Conservation (phyloP, 2,329 filamentous ascomycete genomes). For the Grosmannia huntii region DNA sequence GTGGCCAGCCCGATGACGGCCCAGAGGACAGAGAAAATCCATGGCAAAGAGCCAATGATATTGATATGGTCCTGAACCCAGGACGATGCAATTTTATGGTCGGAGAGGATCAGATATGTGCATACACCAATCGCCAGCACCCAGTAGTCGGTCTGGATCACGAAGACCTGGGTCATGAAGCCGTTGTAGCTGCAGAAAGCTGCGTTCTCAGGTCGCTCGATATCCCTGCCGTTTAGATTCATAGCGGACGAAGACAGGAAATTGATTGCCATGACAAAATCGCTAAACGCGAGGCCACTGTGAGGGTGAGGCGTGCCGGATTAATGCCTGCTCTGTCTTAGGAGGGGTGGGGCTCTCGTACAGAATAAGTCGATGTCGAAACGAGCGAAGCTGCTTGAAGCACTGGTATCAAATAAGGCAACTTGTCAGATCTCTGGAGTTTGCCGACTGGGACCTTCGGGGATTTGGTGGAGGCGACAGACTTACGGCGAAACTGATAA, state of each 20-base stretch:
- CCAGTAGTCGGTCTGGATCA: slow-evolving; percentile 1
- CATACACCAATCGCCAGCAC: background rate
- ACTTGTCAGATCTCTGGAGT: background rate
- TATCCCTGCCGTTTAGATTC: background rate
- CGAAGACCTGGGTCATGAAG: background rate
- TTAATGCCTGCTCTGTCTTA: background rate
- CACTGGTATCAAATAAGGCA: background rate
- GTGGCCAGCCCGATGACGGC: background rate
- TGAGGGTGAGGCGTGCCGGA: too few relatives aligned
- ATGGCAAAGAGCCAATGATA: background rate
- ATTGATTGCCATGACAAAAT: background rate
- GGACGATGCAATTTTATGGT: background rate
- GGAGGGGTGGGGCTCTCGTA: background rate
- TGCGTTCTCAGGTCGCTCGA: background rate
- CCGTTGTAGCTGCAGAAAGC: background rate
- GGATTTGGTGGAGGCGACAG: too few relatives aligned
- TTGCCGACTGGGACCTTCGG: background rate
- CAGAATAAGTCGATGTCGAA: background rate
- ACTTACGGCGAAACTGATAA: background rate
- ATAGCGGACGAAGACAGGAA: background rate
- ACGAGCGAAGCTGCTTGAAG: background rate
- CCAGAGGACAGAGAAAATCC: background rate
- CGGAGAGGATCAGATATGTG: background rate
- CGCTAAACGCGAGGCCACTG: background rate
- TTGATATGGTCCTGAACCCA: background rate